Base-by-base conservation (phyloP, 1,284 basidiomycete genomes). In the Coniophora puteana region DNA sequence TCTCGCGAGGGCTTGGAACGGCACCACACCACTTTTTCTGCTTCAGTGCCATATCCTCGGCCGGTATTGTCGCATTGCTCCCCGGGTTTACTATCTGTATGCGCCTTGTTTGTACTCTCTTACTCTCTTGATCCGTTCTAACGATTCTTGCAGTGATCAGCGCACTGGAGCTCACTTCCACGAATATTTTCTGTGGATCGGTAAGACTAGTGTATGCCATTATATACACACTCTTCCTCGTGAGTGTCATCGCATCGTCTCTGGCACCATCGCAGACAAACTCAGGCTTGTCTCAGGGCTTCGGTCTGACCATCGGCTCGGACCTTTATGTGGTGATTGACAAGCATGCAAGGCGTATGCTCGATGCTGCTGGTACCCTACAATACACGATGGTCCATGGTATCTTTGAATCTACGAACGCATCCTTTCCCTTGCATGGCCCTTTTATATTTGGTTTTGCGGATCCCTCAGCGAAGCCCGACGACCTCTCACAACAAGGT, bases 121-220 rank as follows among this genome's bases (percentile, higher is more conserved):
- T 26, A 29, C 36, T 50, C 51, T 46, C 47, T 34, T 25, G 35
- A 18, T 5, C 5, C 6, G 13, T 50, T 49, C 30, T 51, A 49
- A 42, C 51, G 14, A n/a, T 10, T 36, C 23, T 17, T 38, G 37
- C 51, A 91, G 89, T 91, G 51, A 88, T 83, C 46, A 84, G 83
- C 36, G 84, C 89, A 1, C 69, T 93, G 24, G 89, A 93, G 59
- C 68, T 92, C 38, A 89, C 89, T 52, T 90, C 88, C 5, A 80
- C 80, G 55, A 90, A 88, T 53, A 75, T 91, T 33, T 78, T 91
- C 39, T 87, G 86, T 44, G 89, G 89, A 14, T 88, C 87, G n/a
- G 89, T 93, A 17, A 72, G 89, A 49, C 83, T 92, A 65, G 87
- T 92, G 23, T 92, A 91, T 53, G 89, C 89, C 14, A 85, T 90